A percentile compares a stretch with the other conserved stretches of the same genome.
These are phyloP conservation scores for Cutaneotrichosporon cyanovorans DNA, from an alignment of 1,284 basidiomycete species.

Conservation along the genomic window DNA sequence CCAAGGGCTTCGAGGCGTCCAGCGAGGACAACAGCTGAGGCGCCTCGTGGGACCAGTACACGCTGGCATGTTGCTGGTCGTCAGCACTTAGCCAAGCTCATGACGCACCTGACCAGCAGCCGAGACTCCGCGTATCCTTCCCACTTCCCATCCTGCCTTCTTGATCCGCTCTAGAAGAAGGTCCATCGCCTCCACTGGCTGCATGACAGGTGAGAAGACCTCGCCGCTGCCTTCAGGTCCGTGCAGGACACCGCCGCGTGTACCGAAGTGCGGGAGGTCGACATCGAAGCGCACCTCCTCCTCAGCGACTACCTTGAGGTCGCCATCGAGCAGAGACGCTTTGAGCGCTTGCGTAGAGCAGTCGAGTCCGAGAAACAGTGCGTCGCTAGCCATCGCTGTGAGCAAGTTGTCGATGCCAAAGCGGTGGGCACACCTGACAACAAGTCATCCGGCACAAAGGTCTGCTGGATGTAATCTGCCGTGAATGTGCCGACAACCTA, in stretches of 20 bases:
- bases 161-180: slow-evolving; percentile 64
- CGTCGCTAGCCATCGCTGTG: neutral
- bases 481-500: no score
- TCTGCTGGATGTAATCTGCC: neutral
- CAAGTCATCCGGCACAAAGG: neutral
- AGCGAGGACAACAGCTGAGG: slow-evolving; percentile 54
- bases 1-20: slow-evolving; percentile 52
- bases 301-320: slow-evolving; percentile 61
- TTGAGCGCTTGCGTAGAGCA: slow-evolving; percentile 83
- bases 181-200: slow-evolving; percentile 81
- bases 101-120: slow-evolving; percentile 38
- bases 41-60: slow-evolving; percentile 68
- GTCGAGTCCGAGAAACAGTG: slow-evolving; percentile 75
- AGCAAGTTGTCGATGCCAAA: no score
- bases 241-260: slow-evolving; percentile 62
- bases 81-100: neutral
- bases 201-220: slow-evolving; percentile 65
- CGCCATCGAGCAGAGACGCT: slow-evolving; percentile 54
- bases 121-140: slow-evolving; percentile 27
- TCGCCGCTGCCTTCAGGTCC: slow-evolving; percentile 63
- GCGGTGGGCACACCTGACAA: no score
- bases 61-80: slow-evolving; percentile 80
- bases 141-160: slow-evolving; percentile 46
- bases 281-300: slow-evolving; percentile 69
- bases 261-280: slow-evolving; percentile 66